Base-by-base conservation (phyloP, 768 basidiomycete species). In the Sarcodon sp. region DNA sequence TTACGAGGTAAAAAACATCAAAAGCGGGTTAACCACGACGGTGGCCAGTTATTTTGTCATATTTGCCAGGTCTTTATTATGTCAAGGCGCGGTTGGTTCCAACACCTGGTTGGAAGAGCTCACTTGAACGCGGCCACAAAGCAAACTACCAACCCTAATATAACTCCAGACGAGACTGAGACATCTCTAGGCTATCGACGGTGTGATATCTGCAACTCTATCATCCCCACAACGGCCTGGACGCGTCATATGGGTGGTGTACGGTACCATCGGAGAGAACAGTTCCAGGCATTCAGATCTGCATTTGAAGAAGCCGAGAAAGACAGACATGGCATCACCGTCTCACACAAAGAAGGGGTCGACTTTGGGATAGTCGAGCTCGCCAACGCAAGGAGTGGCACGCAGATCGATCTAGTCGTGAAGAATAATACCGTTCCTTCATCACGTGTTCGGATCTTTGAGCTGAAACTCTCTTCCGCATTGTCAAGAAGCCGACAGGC, bases 361-460 rank as follows among this genome's bases (percentile, higher is more conserved):
- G 51, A 61, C 49, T 57, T 59, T 35, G 59, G 54, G 1, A 51
- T 61, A n/a, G 36, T 59, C 4, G 50, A 54, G n/a, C 45, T 44
- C 7, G 38, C 27, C 3, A 51, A 53, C 11, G 51, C 55, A 10
- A 27, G 21, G 4, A 27, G 21, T 27, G 21, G 21, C 21, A 4
- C 4, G 21, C 50, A 51, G 16, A 11, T 34, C 7, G 31, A 37
- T 3, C 18, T 44, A 10, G 33, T 61, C 15, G 49, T 45, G 27
- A 39, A 54, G 6, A 44, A 7, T 35, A 50, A 48, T 13, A 53
- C 50, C 1, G 53, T 47, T 8, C 51, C 50, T 11, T n/a, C 35
- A 4, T 41, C 41, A 1, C 33, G 36, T 6, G 35, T 55, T 7
- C 3, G 3, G 13, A 13, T 44, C 16, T 44, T 51, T 33, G 12